Base-by-base conservation (phyloP, 2,329 filamentous ascomycete species). In the Venturia oleaginea region DNA sequence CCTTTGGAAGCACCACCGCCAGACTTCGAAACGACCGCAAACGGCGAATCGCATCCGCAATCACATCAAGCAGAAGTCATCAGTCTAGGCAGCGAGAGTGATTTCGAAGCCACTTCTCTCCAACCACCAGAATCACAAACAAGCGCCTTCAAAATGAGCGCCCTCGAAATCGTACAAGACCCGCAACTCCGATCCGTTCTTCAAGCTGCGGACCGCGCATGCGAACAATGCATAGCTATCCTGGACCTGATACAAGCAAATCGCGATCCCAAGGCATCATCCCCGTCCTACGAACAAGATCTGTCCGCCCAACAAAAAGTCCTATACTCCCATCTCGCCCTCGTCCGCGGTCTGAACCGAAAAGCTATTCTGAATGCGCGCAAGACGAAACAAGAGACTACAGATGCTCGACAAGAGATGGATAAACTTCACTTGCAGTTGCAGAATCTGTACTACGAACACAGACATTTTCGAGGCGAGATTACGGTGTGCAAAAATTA, bases 401-500 rank as follows among this genome's bases (percentile, higher is more conserved):
- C 91, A 37, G 91, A 96, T 75, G 90, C 89, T 60, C 86, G 92
- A 60, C 90, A 93, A 71, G 91, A 96, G 76, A 91, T 97, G 68
- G 94, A 99, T 74, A 86, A 88, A 61, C 81, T 99, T 67, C 92
- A 97, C 73, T 82, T 99, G 43, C 90, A 96, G 72, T 82, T 99
- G 64, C 93, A 97, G 76, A 99, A 99, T 72, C 79, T 99, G 8
- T 95, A 94, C 75, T 99, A 99, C 73, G 93, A 99, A 76, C 92
- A 97, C 78, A 83, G 91, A 64, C 92, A 97, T 75, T 79, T 99
- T 64, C 86, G 90, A 68, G 90, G 90, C 60, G 94, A 99, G 77
- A 97, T 99, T 67, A 81, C 85, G 0, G 91, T 90, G 10, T 97
- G 94, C 75, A 90, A 96, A 73, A 89, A 87, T 62, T 97, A 95